Conservation (phyloP, 257 asterid genomes). For the Lantana camara region DNA sequence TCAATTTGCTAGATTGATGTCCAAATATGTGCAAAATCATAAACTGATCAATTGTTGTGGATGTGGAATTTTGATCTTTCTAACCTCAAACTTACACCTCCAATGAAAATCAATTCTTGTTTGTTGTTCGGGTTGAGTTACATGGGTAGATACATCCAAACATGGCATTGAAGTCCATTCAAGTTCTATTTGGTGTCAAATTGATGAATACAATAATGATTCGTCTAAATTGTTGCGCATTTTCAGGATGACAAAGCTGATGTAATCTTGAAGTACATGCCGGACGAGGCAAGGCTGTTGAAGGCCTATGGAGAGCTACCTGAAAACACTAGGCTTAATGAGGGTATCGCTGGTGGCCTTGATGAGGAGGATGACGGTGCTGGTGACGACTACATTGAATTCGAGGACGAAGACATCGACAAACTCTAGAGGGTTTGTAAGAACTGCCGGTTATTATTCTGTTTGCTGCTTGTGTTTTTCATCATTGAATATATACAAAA, state of each 20-base stretch:
- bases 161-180: too few species aligned
- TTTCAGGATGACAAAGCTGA: constrained; percentile 95
- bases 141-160: too few species aligned
- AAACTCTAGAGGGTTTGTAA: constrained; percentile 51
- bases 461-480: constrained; percentile 12
- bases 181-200: too few species aligned
- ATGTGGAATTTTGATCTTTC: too few species aligned
- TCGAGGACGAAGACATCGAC: constrained; percentile 92
- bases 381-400: constrained; percentile 70
- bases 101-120: too few species aligned
- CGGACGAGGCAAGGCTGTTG: constrained; percentile 89
- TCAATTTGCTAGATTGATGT: too few species aligned
- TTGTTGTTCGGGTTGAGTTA: too few species aligned
- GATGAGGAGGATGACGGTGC: constrained; percentile 78
- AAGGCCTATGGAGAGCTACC: constrained; percentile 98
- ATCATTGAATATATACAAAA: constrained; percentile 8
- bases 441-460: neutral
- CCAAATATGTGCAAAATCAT: too few species aligned
- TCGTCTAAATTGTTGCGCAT: neutral
- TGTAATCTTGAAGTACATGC: constrained; percentile 87
- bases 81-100: too few species aligned
- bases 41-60: too few species aligned
- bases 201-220: too few species aligned
- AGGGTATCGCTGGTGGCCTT: constrained; percentile 65
- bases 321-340: constrained; percentile 79